Conservation (phyloP, 2,329 filamentous ascomycete species). For the Aspergillus floridensis region DNA sequence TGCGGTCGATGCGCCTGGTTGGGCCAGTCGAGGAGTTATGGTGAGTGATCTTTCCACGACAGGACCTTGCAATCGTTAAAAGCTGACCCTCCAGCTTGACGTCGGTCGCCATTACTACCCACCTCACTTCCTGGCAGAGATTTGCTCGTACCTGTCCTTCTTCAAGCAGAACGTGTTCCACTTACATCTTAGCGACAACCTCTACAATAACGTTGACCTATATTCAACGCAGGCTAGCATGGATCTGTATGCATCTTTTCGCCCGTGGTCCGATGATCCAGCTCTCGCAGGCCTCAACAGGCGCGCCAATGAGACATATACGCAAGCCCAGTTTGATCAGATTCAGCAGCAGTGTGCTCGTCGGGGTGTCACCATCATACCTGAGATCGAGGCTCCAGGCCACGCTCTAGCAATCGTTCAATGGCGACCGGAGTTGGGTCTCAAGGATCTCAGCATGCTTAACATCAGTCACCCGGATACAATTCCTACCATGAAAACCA, state of each 20-base stretch:
- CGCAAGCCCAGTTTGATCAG: constrained; percentile 47
- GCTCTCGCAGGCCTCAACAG: constrained; percentile 51
- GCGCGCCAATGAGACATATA: constrained; percentile 54
- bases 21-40: constrained; percentile 48
- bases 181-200: constrained; percentile 55
- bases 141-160: constrained; percentile 58
- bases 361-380: constrained; percentile 55
- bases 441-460: constrained; percentile 49
- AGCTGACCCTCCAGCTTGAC: constrained; percentile 40
- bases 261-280: constrained; percentile 50
- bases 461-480: constrained; percentile 54
- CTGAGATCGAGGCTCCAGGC: constrained; percentile 57
- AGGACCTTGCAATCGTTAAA: no score
- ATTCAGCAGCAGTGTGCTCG: constrained; percentile 51
- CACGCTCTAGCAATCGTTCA: constrained; percentile 55
- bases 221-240: constrained; percentile 48
- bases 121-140: constrained; percentile 50
- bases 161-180: constrained; percentile 60
- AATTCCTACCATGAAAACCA: constrained; percentile 49
- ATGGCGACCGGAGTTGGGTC: constrained; percentile 55
- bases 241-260: constrained; percentile 53
- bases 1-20: constrained; percentile 51
- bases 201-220: constrained; percentile 39
- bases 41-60: constrained; percentile 15
- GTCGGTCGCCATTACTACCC: constrained; percentile 55